A percentile compares a stretch with the other conserved stretches of the same genome.
These are phyloP conservation scores for Stachybotrys chlorohalonatus DNA, from an alignment of 2,329 filamentous ascomycete species.

Conservation along the genomic window DNA sequence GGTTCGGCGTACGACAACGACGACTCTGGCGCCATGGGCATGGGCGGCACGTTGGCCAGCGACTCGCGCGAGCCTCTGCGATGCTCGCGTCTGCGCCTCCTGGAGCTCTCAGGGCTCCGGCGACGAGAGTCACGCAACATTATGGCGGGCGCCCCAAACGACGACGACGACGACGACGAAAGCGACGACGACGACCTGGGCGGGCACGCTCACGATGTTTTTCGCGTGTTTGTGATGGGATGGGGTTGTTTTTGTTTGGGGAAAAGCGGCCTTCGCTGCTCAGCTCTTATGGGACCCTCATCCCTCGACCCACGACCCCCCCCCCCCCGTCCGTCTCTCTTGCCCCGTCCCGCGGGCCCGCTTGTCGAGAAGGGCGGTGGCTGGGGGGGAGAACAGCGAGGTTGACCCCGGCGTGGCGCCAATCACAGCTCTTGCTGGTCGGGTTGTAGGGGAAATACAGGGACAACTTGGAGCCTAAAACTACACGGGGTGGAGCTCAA, in stretches of 20 bases:
- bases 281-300: slow-evolving; percentile 9
- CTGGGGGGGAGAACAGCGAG: slow-evolving; percentile 11
- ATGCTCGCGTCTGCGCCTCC: slow-evolving; percentile 33
- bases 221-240: slow-evolving; percentile 6
- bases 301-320: slow-evolving; percentile 4
- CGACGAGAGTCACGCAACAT: slow-evolving; percentile 48
- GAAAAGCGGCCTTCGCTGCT: slow-evolving; percentile 3
- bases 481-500: background rate
- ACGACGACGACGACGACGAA: background rate
- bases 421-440: background rate
- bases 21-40: slow-evolving; percentile 5
- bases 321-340: slow-evolving; percentile 8
- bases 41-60: slow-evolving; percentile 10
- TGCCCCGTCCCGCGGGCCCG: slow-evolving; percentile 6
- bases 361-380: slow-evolving; percentile 16
- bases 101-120: slow-evolving; percentile 46
- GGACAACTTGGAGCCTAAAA: background rate
- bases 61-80: slow-evolving; percentile 22
- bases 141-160: slow-evolving; percentile 15
- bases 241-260: slow-evolving; percentile 17
- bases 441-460: background rate
- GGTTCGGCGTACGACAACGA: slow-evolving; percentile 9
- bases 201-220: too few species aligned
- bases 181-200: background rate
- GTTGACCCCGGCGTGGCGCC: background rate